Base-by-base conservation (phyloP, 2,329 filamentous ascomycete genomes). In the Aureobasidium sp. region DNA sequence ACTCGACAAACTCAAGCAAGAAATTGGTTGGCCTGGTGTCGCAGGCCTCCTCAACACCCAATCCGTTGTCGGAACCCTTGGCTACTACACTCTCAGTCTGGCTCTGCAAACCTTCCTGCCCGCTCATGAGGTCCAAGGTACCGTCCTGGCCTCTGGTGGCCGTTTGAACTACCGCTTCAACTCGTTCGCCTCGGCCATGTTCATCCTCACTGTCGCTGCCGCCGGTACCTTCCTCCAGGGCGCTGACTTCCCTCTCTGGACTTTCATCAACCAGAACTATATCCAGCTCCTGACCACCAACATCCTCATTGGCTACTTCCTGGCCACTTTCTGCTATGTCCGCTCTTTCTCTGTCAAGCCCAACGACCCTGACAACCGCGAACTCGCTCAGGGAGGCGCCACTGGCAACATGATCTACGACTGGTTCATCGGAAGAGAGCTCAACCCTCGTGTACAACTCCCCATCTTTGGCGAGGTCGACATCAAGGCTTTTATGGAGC, bases 401-500 rank as follows among this genome's bases (percentile, higher is more conserved):
- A 86, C 85, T 1, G 92, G 91, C 63, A 97, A 96, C 74, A 78
- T 91, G 65, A 76, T 97, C 41, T 97, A 97, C 74, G 93, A 97
- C 76, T 97, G 91, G 86, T 97, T 91, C 77, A 97, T 97, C 67
- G 93, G 93, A 22, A 89, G 93, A 31, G 93, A 97, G 75, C 85
- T 97, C 64, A 97, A 97, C 76, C 93, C 93, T 3, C 90, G 92
- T 53, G 75, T 95, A 64, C 84, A 82, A 0, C 77, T 96, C 27
- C 91, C 91, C 2, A 74, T 95, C 53, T 81, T 96, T 66, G 90
- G 91, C 63, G 88, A 91, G 68, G 82, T 97, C 55, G 93, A 97
- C 71, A 88, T 97, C 76, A 97, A 97, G 77, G 82, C 87, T 64
- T 97, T 87, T 74, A 89, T 89, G 74, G 93, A 97, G 76, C 81